Percentiles rank a stretch among this genome's conserved stretches.
These are phyloP conservation scores for Phyllostachys edulis DNA, from an alignment of 176 grass and related monocot genomes.

Conservation along the genomic window DNA sequence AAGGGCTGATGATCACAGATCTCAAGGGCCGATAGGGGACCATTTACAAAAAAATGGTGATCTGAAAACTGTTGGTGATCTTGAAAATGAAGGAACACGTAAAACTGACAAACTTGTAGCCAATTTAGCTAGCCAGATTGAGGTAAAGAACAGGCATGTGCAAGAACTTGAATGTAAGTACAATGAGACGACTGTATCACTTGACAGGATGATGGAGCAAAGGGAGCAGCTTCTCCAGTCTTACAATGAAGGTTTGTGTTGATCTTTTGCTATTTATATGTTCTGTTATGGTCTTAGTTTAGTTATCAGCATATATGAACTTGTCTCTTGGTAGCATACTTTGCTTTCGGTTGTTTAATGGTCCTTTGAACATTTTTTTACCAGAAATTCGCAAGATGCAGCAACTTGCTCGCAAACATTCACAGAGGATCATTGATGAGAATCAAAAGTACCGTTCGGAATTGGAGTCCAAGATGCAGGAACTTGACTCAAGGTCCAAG, in stretches of 20 bases:
- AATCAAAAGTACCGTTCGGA: constrained; percentile 51
- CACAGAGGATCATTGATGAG: constrained; percentile 52
- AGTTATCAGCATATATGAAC: not conserved
- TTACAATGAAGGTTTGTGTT: constrained; percentile 38
- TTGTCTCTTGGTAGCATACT: not conserved
- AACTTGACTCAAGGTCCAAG: constrained; percentile 34
- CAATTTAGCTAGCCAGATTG: constrained; percentile 42
- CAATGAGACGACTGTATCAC: constrained; percentile 42
- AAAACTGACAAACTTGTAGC: constrained; percentile 49
- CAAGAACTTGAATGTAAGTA: constrained; percentile 46
- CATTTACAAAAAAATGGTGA: constrained; percentile 43
- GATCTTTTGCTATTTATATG: not conserved
- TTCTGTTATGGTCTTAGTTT: not conserved
- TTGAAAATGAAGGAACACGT: constrained; percentile 40
- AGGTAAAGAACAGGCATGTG: constrained; percentile 46
- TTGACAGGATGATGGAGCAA: constrained; percentile 53
- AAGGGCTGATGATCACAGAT: constrained; percentile 43
- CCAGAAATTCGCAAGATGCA: constrained; percentile 70
- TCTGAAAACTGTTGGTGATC: constrained; percentile 47
- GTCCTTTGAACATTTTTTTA: not conserved
- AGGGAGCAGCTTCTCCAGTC: constrained; percentile 41
- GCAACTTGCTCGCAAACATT: constrained; percentile 53
- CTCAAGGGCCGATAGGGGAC: constrained; percentile 37
- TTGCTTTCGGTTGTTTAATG: not conserved
- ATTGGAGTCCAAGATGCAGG: constrained; percentile 49